Conservation (phyloP, 257 asterid genomes). For the Solanum piurae region DNA sequence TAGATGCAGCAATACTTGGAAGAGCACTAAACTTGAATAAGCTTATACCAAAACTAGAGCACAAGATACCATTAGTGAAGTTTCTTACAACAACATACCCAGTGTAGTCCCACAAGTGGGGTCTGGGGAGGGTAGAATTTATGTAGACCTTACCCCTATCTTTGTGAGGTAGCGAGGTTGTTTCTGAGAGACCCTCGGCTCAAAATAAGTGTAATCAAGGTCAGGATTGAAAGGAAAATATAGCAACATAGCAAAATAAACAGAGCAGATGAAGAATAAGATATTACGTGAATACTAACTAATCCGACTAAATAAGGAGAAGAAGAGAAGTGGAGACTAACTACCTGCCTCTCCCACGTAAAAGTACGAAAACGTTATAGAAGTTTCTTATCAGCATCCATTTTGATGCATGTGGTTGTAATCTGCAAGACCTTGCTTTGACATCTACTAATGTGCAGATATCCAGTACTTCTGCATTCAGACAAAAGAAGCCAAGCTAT, state of each 20-base stretch:
- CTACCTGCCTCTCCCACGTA: not conserved
- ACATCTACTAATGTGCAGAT: conserved; percentile 25
- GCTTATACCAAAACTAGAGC: not conserved
- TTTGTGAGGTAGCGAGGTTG: not conserved
- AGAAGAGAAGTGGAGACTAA: not conserved
- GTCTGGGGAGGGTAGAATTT: not conserved
- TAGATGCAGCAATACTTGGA: not conserved
- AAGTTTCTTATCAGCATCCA: not conserved
- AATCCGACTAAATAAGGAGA: not conserved
- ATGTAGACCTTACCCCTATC: not conserved
- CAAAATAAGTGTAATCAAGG: not conserved
- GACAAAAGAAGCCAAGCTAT: conserved; percentile 57
- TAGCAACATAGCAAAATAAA: not conserved
- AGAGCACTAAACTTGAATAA: not conserved
- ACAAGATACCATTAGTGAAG: not conserved
- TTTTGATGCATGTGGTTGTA: not conserved
- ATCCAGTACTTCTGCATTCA: conserved; percentile 28
- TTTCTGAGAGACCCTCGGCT: not conserved
- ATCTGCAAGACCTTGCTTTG: not conserved
- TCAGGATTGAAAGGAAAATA: not conserved
- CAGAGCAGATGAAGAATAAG: not conserved
- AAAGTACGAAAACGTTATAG: not conserved
- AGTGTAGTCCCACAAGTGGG: not conserved
- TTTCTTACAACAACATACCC: not conserved
- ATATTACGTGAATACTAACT: not conserved